Evolutionary conservation across 805 yeast genomes (phyloP).

Genomic region (Suhomyces prunicola): DNA sequence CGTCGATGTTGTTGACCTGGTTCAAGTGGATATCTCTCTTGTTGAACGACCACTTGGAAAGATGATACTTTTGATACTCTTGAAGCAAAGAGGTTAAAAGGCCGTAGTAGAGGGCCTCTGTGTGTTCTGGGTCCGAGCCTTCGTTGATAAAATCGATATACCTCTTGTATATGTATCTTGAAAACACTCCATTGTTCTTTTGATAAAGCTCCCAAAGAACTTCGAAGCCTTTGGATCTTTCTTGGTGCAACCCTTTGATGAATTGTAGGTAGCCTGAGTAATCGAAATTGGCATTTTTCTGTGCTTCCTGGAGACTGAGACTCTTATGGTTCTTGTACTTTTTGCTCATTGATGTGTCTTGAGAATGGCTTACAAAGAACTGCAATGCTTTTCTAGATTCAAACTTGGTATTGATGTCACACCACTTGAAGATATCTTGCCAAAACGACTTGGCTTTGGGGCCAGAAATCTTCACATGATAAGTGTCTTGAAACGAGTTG

Average conservation of each 20-base stretch:
- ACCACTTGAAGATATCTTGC: conserved; percentile 38
- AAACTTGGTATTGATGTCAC: conserved; percentile 31
- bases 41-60: conserved; percentile 19
- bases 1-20: conserved; percentile 4
- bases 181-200: conserved; percentile 20
- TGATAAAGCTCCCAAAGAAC: conserved; percentile 37
- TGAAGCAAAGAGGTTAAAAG: conserved; percentile 16
- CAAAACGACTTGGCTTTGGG: conserved; percentile 26
- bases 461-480: conserved; percentile 18
- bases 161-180: conserved; percentile 20
- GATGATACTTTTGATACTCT: conserved; percentile 11
- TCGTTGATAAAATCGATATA: conserved; percentile 26
- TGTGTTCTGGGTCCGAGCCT: conserved; percentile 11
- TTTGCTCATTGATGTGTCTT: conserved; percentile 11
- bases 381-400: conserved; percentile 25
- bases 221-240: conserved; percentile 23
- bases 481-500: conserved; percentile 33
- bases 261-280: conserved; percentile 35
- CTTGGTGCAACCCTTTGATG: conserved; percentile 19
- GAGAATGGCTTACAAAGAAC: conserved; percentile 21
- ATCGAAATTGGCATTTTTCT: conserved; percentile 34
- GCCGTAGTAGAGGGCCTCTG: conserved; percentile 19
- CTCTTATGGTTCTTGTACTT: neutral
- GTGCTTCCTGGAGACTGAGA: conserved; percentile 18
- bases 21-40: conserved; percentile 1